phyloP scores from a whole-genome alignment of 2,329 filamentous ascomycete genomes.

The Fusarium hostae region DNA sequence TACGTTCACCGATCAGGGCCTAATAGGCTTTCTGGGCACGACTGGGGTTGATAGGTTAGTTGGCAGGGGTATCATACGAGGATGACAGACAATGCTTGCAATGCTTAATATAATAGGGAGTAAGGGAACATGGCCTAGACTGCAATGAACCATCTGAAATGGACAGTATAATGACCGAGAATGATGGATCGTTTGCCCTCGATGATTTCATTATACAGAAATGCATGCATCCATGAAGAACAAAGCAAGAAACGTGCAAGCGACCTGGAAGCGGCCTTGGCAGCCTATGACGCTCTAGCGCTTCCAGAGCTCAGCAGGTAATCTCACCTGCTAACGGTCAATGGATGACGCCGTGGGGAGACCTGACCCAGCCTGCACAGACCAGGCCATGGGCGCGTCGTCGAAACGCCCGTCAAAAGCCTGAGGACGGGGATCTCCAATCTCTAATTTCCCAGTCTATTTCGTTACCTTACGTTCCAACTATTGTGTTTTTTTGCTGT shows the following conservation, averaged over 20 bases:
- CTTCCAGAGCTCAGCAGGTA: constrained; percentile 27
- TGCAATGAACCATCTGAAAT: not conserved
- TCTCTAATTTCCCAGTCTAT: constrained; percentile 18
- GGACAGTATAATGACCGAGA: not conserved
- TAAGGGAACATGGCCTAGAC: not conserved
- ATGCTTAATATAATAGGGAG: not conserved
- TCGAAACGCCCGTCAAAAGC: constrained; percentile 24
- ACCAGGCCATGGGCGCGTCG: constrained; percentile 15
- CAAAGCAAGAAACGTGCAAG: constrained; percentile 16
- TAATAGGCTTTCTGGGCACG: constrained; percentile 14
- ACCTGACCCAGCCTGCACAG: constrained; percentile 19
- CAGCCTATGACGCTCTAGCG: constrained; percentile 32
- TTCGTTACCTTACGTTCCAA: not conserved
- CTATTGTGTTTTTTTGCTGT: not conserved
- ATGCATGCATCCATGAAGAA: not conserved
- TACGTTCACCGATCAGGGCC: too few relatives aligned
- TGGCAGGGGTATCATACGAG: constrained; percentile 14
- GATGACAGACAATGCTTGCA: constrained; percentile 11
- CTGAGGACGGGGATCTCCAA: constrained; percentile 15
- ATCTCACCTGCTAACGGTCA: constrained; percentile 27
- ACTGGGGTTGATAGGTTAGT: constrained; percentile 9
- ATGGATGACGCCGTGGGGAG: constrained; percentile 20
- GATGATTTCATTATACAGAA: constrained; percentile 25
- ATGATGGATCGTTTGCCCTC: not conserved
- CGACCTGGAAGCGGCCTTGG: constrained; percentile 20